phyloP scores from a whole-genome alignment of 805 yeast genomes.

The Yarrowia keelungensis region DNA sequence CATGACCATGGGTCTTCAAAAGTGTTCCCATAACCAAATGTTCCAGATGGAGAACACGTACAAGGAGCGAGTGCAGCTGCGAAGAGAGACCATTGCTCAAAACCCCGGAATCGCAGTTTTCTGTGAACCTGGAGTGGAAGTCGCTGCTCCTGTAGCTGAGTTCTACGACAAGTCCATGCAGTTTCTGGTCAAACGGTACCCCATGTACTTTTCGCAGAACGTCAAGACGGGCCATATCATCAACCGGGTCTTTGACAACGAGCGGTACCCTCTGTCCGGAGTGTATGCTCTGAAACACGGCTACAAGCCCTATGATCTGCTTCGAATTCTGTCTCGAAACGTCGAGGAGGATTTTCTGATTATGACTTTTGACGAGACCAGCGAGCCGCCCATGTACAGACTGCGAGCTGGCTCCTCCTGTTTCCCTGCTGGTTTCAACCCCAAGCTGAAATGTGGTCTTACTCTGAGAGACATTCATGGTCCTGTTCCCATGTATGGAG shows the following conservation, averaged over 20 bases:
- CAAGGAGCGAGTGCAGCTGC: slow-evolving; percentile 53
- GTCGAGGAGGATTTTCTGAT: slow-evolving; percentile 72
- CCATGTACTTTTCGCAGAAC: slow-evolving; percentile 55
- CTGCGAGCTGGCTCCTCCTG: slow-evolving; percentile 64
- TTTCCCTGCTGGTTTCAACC: slow-evolving; percentile 78
- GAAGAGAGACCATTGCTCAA: slow-evolving; percentile 49
- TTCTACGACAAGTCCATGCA: slow-evolving; percentile 55
- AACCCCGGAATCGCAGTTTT: slow-evolving; percentile 50
- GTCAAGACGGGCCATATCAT: slow-evolving; percentile 45
- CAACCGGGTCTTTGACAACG: slow-evolving; percentile 50
- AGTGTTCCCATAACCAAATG: slow-evolving; percentile 60
- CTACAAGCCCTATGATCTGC: slow-evolving; percentile 41
- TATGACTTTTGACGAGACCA: slow-evolving; percentile 59
- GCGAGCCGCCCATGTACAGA: slow-evolving; percentile 51
- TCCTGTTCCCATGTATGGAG: slow-evolving; percentile 73
- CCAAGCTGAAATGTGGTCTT: slow-evolving; percentile 58
- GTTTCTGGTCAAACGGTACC: slow-evolving; percentile 59
- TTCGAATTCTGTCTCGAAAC: slow-evolving; percentile 46
- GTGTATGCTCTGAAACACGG: slow-evolving; percentile 31
- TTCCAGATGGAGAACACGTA: slow-evolving; percentile 69
- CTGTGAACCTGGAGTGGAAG: slow-evolving; percentile 48
- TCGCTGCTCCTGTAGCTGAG: slow-evolving; percentile 56
- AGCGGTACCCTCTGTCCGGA: slow-evolving; percentile 49
- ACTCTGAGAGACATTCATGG: slow-evolving; percentile 67
- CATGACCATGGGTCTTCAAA: slow-evolving; percentile 67